Evolutionary conservation across 2,329 filamentous ascomycete genomes (phyloP), one percentile per base, ranked within the genome.

Genomic region (Camptophora hylomeconis): DNA sequence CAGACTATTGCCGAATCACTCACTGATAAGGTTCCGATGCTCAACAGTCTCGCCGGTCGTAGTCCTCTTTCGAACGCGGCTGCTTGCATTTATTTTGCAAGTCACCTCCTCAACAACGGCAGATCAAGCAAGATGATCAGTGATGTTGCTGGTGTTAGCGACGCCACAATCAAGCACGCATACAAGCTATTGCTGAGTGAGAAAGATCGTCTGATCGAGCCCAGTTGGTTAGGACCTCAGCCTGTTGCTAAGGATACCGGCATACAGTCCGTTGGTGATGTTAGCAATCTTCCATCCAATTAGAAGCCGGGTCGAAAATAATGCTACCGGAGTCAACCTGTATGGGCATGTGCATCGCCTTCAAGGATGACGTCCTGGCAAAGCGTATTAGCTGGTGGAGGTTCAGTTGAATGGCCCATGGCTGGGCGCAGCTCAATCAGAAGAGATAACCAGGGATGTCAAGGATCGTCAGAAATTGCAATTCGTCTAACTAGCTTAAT

Each of bases 61-160:
- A 95, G 87, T 33, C 89, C 89, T 12, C 65, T 98, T 26, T 94
- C 87, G 1, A 83, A 92, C 37, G 87, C 92, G 5, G 87, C 86
- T 11, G 86, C 89, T 17, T 92, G 84, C 53, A 94, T 98, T 54
- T 98, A 89, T 64, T 89, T 95, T 74, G 80, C 87, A 3, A 84
- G 82, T 17, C 75, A 87, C 48, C 67, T 95, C 20, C 78, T 93
- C 60, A 80, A 77, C 32, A 72, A 89, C 42, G 65, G 73, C 12
- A 80, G 80, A 46, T 65, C 72, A 5, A 79, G 83, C n/a, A 86
- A 86, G 53, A 80, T 92, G 37, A 94, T 98, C 45, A 80, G 83
- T 4, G 56, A 58, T 14, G 77, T 89, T 11, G 83, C 81, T 1
- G 82, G 83, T 41, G 89, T 98, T 16, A 94, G 84, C 51, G 92